Percentiles rank a stretch among this genome's conserved stretches.
Conservation (phyloP, 139 green algal species). For the Chlorella vulgaris region DNA sequence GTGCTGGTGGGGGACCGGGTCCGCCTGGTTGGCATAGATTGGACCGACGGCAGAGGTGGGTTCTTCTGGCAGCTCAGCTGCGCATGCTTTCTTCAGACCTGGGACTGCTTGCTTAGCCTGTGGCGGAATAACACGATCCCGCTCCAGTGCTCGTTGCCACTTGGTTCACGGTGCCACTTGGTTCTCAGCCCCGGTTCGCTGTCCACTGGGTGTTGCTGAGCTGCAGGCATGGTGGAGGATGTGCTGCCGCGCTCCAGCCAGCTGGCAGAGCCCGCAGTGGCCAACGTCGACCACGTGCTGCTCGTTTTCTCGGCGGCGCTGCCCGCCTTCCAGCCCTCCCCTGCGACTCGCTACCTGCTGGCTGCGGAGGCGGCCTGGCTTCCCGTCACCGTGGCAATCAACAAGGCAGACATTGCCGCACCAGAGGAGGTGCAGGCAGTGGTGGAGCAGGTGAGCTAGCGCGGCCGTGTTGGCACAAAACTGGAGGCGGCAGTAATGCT, state of each 20-base stretch:
- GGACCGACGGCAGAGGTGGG: constrained; percentile 63
- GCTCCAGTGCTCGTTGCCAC: too few relatives aligned
- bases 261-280: constrained; percentile 82
- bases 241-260: constrained; percentile 70
- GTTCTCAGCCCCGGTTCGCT: too few relatives aligned
- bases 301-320: constrained; percentile 85
- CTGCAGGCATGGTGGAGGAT: constrained; percentile 72
- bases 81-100: too few relatives aligned
- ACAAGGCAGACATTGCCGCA: constrained; percentile 89
- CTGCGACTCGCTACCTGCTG: constrained; percentile 91
- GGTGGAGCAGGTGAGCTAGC: constrained; percentile 45
- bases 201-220: too few relatives aligned
- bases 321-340: constrained; percentile 78
- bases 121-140: too few relatives aligned
- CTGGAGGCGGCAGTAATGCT: too few relatives aligned
- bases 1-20: constrained; percentile 93
- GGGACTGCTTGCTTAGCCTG: too few relatives aligned
- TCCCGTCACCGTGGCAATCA: constrained; percentile 87
- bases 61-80: neutral
- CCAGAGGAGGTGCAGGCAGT: constrained; percentile 42
- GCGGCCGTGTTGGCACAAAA: too few relatives aligned
- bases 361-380: constrained; percentile 75
- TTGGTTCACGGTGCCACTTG: too few relatives aligned
- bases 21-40: constrained; percentile 81
- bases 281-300: constrained; percentile 93